phyloP scores from a whole-genome alignment of 2,329 filamentous ascomycete genomes.

The Lecanicillium sp. region DNA sequence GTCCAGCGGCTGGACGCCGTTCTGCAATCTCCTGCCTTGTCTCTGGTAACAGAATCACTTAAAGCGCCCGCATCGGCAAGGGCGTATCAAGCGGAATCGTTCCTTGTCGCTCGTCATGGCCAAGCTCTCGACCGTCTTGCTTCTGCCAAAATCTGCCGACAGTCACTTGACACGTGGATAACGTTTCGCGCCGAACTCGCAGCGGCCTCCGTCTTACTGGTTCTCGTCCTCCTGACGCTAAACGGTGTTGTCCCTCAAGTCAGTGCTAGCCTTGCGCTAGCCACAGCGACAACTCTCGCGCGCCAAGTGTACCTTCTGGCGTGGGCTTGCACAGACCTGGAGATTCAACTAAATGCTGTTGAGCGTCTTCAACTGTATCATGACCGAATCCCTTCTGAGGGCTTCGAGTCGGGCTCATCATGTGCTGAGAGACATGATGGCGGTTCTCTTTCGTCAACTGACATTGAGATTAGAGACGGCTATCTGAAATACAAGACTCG shows the following conservation, averaged over 20 bases:
- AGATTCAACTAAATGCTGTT: slow-evolving; percentile 5
- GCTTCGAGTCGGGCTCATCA: background rate
- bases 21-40: slow-evolving; percentile 2
- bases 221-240: slow-evolving; percentile 1
- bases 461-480: background rate
- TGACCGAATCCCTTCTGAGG: slow-evolving; percentile 3
- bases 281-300: slow-evolving; percentile 4
- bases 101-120: slow-evolving; percentile 3
- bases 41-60: slow-evolving; percentile 2
- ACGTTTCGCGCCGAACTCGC: slow-evolving; percentile 3
- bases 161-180: slow-evolving; percentile 5
- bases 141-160: background rate
- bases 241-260: slow-evolving; percentile 1
- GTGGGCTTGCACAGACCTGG: slow-evolving; percentile 1
- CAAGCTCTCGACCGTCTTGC: slow-evolving; percentile 2
- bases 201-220: background rate
- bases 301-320: slow-evolving; percentile 3
- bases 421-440: too few species aligned
- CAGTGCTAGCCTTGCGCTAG: slow-evolving; percentile 5
- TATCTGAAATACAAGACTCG: slow-evolving; percentile 5
- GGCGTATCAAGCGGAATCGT: background rate
- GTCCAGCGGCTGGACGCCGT: slow-evolving; percentile 3
- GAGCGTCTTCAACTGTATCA: slow-evolving; percentile 5
- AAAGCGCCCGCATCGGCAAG: background rate
- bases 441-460: background rate